A percentile compares a stretch with the other conserved stretches of the same genome.
phyloP scores from a whole-genome alignment of 331 rosid species.

The Cydonia oblonga region DNA sequence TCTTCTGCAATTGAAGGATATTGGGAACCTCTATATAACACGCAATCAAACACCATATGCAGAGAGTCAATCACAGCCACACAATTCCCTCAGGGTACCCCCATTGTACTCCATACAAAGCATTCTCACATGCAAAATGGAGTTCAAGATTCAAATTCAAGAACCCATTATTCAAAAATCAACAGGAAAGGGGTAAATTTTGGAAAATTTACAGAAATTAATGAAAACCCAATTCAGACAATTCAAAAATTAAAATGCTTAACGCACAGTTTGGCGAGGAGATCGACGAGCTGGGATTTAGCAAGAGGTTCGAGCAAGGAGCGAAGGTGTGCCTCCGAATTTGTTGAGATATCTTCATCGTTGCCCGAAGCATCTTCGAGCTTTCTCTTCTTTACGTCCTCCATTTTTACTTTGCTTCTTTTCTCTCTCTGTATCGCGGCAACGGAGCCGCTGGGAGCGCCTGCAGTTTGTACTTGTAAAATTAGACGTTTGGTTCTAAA shows the following conservation, averaged over 20 bases:
- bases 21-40: slow-evolving; percentile 89
- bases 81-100: slow-evolving; percentile 19
- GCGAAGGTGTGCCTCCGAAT: slow-evolving; percentile 47
- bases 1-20: slow-evolving; percentile 76
- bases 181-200: background rate
- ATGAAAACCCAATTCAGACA: background rate
- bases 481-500: background rate
- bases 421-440: background rate
- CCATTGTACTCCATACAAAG: slow-evolving; percentile 26
- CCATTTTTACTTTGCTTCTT: slow-evolving; percentile 22
- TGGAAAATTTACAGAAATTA: background rate
- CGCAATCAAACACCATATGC: slow-evolving; percentile 81
- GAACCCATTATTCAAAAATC: background rate
- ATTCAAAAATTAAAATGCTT: background rate
- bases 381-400: slow-evolving; percentile 73
- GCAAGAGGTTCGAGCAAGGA: slow-evolving; percentile 60
- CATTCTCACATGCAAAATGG: slow-evolving; percentile 17
- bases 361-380: slow-evolving; percentile 23
- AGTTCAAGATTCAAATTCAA: background rate
- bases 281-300: slow-evolving; percentile 63
- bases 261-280: slow-evolving; percentile 68
- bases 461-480: slow-evolving; percentile 11
- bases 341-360: slow-evolving; percentile 16
- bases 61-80: slow-evolving; percentile 72
- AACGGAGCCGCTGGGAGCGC: background rate